These are phyloP conservation scores for Aspergillus ochraceoroseus DNA, from an alignment of 2,329 filamentous ascomycete genomes.

Conservation along the genomic window DNA sequence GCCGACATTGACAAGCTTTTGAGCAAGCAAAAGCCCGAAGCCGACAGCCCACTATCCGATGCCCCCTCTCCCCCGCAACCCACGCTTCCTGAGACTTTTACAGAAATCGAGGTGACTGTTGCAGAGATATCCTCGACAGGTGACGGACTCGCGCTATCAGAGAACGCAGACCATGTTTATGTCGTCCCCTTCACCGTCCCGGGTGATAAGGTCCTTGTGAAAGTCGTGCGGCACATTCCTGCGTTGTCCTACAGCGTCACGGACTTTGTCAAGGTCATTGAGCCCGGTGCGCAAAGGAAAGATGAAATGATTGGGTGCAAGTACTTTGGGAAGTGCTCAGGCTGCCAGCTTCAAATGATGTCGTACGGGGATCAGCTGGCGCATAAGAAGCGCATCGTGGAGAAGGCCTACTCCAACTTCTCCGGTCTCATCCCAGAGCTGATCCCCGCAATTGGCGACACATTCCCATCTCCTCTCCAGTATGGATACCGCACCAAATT, in stretches of 20 bases:
- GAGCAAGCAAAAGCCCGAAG: conserved; percentile 27
- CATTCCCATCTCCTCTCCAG: conserved; percentile 82
- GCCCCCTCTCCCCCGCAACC: conserved; percentile 22
- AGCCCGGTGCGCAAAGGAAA: conserved; percentile 69
- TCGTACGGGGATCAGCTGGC: conserved; percentile 78
- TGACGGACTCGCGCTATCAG: conserved; percentile 75
- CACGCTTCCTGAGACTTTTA: conserved; percentile 60
- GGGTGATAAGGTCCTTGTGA: conserved; percentile 73
- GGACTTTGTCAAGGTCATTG: conserved; percentile 74
- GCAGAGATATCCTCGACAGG: conserved; percentile 81
- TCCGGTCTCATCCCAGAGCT: conserved; percentile 71
- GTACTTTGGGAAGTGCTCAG: conserved; percentile 83
- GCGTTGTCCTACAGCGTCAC: conserved; percentile 66
- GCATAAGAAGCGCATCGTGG: conserved; percentile 79
- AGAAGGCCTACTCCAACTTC: conserved; percentile 89
- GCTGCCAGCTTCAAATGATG: conserved; percentile 97
- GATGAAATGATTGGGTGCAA: conserved; percentile 71
- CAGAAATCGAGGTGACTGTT: conserved; percentile 78
- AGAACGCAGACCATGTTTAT: conserved; percentile 65
- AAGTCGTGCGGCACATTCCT: conserved; percentile 67
- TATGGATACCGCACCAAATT: conserved; percentile 96
- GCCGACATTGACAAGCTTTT: conserved; percentile 54
- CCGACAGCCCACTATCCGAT: conserved; percentile 17
- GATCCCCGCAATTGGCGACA: conserved; percentile 72
- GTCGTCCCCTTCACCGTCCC: conserved; percentile 84